Evolutionary conservation across 2,329 filamentous ascomycete species (phyloP).

Genomic region (Exophiala dermatitidis): DNA sequence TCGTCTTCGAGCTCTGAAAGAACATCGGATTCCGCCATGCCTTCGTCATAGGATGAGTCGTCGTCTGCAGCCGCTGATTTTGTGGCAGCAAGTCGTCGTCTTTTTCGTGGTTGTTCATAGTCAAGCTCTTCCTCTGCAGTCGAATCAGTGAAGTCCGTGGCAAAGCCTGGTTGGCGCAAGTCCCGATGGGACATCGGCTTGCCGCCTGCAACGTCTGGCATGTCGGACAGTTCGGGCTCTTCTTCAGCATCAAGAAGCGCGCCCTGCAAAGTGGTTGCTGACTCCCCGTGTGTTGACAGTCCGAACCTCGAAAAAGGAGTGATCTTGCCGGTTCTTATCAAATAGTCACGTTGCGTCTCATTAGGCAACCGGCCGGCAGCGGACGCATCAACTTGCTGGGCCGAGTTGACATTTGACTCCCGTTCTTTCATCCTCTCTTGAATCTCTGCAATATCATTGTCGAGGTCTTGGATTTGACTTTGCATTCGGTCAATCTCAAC

Average conservation of each 20-base stretch:
- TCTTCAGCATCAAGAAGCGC: slow-evolving; percentile 77
- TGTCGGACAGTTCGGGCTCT: slow-evolving; percentile 45
- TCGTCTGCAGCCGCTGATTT: slow-evolving; percentile 32
- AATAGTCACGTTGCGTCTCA: slow-evolving; percentile 78
- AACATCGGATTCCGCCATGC: slow-evolving; percentile 16
- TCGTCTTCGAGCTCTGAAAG: slow-evolving; percentile 30
- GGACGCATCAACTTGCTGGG: slow-evolving; percentile 37
- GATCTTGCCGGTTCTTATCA: slow-evolving; percentile 94
- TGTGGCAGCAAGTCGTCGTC: slow-evolving; percentile 32
- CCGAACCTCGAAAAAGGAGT: slow-evolving; percentile 84
- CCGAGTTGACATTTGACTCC: slow-evolving; percentile 43
- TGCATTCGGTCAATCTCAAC: slow-evolving; percentile 34
- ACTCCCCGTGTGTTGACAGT: slow-evolving; percentile 50
- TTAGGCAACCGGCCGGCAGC: slow-evolving; percentile 57
- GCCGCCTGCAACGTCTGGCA: slow-evolving; percentile 35
- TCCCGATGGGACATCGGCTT: slow-evolving; percentile 60
- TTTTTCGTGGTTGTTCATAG: slow-evolving; percentile 29
- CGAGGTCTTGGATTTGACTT: slow-evolving; percentile 57
- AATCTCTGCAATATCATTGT: slow-evolving; percentile 72
- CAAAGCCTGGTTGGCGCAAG: slow-evolving; percentile 66
- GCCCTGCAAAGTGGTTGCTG: slow-evolving; percentile 65
- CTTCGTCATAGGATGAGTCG: slow-evolving; percentile 30
- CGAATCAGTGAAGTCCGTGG: slow-evolving; percentile 39
- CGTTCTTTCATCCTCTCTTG: slow-evolving; percentile 71
- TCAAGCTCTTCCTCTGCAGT: slow-evolving; percentile 23